Evolutionary conservation across 2,329 filamentous ascomycete species (phyloP), one percentile per base, ranked within the genome.

Genomic region (Metarhizium album): DNA sequence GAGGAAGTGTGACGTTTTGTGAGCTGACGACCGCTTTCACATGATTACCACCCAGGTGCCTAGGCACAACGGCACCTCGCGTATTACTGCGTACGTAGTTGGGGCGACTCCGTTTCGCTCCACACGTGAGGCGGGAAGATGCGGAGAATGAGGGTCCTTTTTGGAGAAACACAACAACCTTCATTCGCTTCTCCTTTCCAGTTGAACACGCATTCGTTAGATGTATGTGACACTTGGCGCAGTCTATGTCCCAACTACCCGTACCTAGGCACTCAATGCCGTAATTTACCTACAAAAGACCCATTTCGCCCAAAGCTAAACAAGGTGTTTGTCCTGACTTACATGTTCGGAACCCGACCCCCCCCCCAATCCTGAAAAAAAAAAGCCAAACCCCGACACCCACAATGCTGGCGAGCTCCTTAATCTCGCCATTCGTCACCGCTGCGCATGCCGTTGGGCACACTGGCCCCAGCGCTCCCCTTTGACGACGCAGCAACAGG

Each of bases 371-470:
- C n/a, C n/a, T 24, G 20, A 5, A 24, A 43, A 23, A 42, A 29
- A 29, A 9, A 29, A 8, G 11, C 11, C 4, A 29, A n/a, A n/a
- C n/a, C n/a, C 11, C 27, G 6, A 9, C 27, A 11, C 7, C 27
- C 27, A 9, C 27, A 29, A 29, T 4, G 27, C 27, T 2, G 27
- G 27, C 1, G 40, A 31, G 7, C 45, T 23, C 31, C 9, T 22
- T 59, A 71, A 49, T 71, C 68, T 23, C 66, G 62, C 74, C 74
- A 76, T 53, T 74, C 74, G 49, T 74, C 68, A 13, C 72, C 73
- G n/a, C 63, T 68, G 31, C 67, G 63, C n/a, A 75, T 63, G 3
- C 69, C 72, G 43, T 61, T 67, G 5, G 70, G 66, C 35, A 63
- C 57, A 11, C 59, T 64, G 16, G 49, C 57, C 23, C 55, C 52